phyloP scores from a whole-genome alignment of 495 filamentous ascomycete genomes.

The Talaromyces wortmannii region DNA sequence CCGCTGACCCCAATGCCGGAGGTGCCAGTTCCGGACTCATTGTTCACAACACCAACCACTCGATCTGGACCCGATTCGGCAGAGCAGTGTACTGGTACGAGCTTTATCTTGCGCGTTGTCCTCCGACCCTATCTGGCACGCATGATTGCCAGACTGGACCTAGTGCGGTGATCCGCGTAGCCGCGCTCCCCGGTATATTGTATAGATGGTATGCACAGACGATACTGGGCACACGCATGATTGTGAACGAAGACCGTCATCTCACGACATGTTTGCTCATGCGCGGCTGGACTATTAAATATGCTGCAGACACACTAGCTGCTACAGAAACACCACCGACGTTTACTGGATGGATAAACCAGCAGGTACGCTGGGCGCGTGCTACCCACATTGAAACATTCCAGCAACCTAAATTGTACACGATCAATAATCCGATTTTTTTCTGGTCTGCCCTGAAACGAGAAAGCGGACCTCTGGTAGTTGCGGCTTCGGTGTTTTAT shows the following conservation, averaged over 20 bases:
- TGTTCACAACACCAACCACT: constrained; percentile 21
- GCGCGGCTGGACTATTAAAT: constrained; percentile 25
- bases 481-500: constrained; percentile 15
- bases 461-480: constrained; percentile 19
- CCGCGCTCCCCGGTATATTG: constrained; percentile 18
- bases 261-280: constrained; percentile 25
- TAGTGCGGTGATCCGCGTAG: constrained; percentile 20
- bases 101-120: constrained; percentile 20
- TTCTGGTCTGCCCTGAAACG: constrained; percentile 26
- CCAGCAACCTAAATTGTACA: constrained; percentile 24
- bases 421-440: constrained; percentile 21
- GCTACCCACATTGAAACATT: constrained; percentile 27
- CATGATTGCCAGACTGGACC: constrained; percentile 27
- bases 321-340: constrained; percentile 26
- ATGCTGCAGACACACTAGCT: constrained; percentile 21
- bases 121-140: constrained; percentile 15
- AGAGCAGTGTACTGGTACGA: constrained; percentile 26
- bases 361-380: constrained; percentile 27
- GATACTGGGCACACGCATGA: constrained; percentile 20
- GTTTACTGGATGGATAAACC: constrained; percentile 21
- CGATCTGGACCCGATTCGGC: constrained; percentile 17
- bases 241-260: constrained; percentile 28
- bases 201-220: constrained; percentile 25
- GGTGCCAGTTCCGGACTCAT: constrained; percentile 21
- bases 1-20: constrained; percentile 18